Evolutionary conservation across 805 yeast species (phyloP), one percentile per base, ranked within the genome.

Genomic region (Wickerhamiella qilinensis): DNA sequence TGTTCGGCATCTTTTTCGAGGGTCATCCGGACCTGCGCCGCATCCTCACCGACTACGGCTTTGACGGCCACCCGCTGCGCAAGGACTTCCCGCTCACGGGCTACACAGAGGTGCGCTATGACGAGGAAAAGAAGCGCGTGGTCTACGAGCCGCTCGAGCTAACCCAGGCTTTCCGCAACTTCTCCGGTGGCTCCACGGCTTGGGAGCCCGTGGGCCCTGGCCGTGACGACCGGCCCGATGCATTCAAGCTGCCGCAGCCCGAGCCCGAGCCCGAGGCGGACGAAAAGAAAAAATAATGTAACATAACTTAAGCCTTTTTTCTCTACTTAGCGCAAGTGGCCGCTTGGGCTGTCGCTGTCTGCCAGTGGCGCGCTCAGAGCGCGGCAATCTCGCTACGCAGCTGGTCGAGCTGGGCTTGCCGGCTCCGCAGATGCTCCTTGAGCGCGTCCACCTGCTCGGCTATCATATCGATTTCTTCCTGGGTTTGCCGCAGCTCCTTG

Each of bases 161-260:
- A 57, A 80, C 93, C 24, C 94, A 83, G 64, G 94, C 93, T 12
- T 83, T 83, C 75, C 75, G 94, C 68, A 79, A 81, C 67, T 83
- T 83, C 64, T 66, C 80, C 20, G 93, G 81, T 35, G 94, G 93
- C 35, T 75, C 88, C 9, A 74, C 88, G 24, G 84, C 79, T 35
- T 83, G 93, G 91, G 93, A 83, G 59, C 93, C 79, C 49, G 88
- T 82, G 49, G 94, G 94, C 41, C 78, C 76, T 16, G 94, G 94
- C 52, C 67, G 71, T 44, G 93, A 83, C 57, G 73, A 68, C 48
- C 74, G 88, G 19, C 94, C 94, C 5, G 85, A 76, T 45, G 60
- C 72, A 30, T 83, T 82, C 69, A 77, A 77, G 58, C 72, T 83
- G 53, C 94, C 94, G 38, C 68, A 75, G 36, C 93, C 93, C 22